Evolutionary conservation across 306 rosid genomes (phyloP), one percentile per base, ranked within the genome.

Genomic region (Vicia faba): DNA sequence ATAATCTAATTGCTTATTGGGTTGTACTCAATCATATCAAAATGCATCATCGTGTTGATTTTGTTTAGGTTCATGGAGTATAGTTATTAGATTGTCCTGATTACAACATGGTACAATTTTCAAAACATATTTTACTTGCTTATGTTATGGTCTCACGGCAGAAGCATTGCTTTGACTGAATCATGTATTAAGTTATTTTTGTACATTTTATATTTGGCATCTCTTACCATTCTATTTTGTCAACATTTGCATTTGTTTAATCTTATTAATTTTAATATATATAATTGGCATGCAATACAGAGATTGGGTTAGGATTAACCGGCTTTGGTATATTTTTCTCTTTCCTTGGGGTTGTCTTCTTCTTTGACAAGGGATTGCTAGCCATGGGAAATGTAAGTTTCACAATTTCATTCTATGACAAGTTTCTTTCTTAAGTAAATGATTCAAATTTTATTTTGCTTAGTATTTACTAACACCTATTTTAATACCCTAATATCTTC

Each of bases 381-480:
- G 99, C 99, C 63, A 93, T 93, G 96, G 99, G 97, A 78, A 90
- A 93, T 76, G 99, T 93, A 81, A 85, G 95, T 54, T 50, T 50
- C 16, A 44, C n/a, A 86, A 93, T 78, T 57, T 38, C 45, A 3
- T 44, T 18, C 16, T 53, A 19, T 66, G 56, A 7, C 18, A 35
- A 33, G 51, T 45, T 62, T 23, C 62, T 49, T 82, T 66, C 61
- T 64, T 23, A 54, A 69, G 69, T 48, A 20, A 40, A 41, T 48
- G 9, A 20, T 72, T 49, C 18, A 25, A 49, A 45, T 68, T 23
- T 39, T 69, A n/a, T 70, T 79, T 19, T 64, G 15, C 57, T 67
- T 38, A 57, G 14, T 40, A 39, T 31, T 26, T 14, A 40, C 11
- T 63, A 61, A 68, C 46, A 40, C 36, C 11, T 35, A 55, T 76